Base-by-base conservation (phyloP, 768 basidiomycete species). In the Pisolithus orientalis region DNA sequence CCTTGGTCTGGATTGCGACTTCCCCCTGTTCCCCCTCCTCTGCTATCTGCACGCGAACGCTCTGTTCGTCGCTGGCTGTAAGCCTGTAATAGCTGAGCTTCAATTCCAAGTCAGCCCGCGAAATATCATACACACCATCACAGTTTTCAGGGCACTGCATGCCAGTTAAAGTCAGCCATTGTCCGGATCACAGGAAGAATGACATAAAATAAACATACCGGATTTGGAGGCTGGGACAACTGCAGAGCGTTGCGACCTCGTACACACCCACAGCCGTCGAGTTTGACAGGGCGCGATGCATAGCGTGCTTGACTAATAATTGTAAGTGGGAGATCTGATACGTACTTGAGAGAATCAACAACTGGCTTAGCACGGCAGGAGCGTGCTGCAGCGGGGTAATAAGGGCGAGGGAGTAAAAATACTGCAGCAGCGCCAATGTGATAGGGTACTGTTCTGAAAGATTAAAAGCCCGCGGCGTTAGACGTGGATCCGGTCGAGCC, bases 241-340 rank as follows among this genome's bases (percentile, higher is more conserved):
- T 89, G 63, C 91, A 93, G 4, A 97, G 72, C 3, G 94, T 95
- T 8, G 94, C 91, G 9, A 96, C 93, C 66, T 96, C 94, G 65
- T 97, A 97, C 42, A 97, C 87, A 27, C 88, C 90, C 17, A 94
- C 90, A 27, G 89, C 90, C 11, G 87, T 90, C 28, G 83, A 80
- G 61, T 90, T 90, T 31, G 85, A 87, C 29, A 97, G 69, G 14
- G 87, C 80, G 21, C 85, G 83, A 63, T 98, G 95, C 85, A 98
- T 90, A 5, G 93, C 90, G 66, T 98, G 94, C 59, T 88, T 88
- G n/a, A 91, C 90, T 21, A 94, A 73, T 6, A 73, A 74, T 57
- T 85, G 81, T 17, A 99, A 72, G 63, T 94, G 84, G 3, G 75
- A 65, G 49, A 96, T 76, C 39, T 82, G 74, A 69, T 98, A 98